Base-by-base conservation (phyloP, 2,329 filamentous ascomycete genomes). In the Ophiocordyceps unilateralis region DNA sequence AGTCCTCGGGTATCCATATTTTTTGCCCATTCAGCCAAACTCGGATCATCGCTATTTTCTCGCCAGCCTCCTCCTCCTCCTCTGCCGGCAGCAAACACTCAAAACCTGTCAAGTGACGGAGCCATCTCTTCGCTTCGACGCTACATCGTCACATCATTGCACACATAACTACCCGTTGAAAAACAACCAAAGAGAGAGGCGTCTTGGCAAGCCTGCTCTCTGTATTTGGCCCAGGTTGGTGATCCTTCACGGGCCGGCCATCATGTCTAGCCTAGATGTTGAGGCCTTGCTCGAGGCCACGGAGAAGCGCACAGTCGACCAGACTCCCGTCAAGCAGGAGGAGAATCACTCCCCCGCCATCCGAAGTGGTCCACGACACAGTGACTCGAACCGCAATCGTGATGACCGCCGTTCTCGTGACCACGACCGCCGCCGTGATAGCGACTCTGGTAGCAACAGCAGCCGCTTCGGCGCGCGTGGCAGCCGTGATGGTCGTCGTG, bases 211-310 rank as follows among this genome's bases (percentile, higher is more conserved):
- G 28, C 12, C 28, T n/a, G n/a, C 32, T 26, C 34, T 21, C 20
- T 20, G 28, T 36, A 19, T 38, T 42, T 8, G n/a, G 17, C 34
- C 9, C 10, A 12, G 20, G 20, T 19, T 32, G 12, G 8, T 39
- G 12, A 62, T 50, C 24, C 14, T 30, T 32, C 8, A 20, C n/a
- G 41, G 22, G 22, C 24, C 5, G 40, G 39, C 36, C n/a, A 41
- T 34, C 48, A 72, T 72, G 68, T 61, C 67, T 42, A 66, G 61
- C 45, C 58, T 72, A 52, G 86, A 93, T 58, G 85, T 95, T 54
- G 88, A 95, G 70, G 85, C 86, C 51, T 74, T 95, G 50, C 78
- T 95, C 52, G 87, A 94, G 63, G 84, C 83, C 42, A 85, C 83
- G 48, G 84, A 83, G 42, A 79, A 78, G 58, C 69, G 70, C 50